phyloP scores from a whole-genome alignment of 2,329 filamentous ascomycete genomes.

The Pleoardoris graminearum region DNA sequence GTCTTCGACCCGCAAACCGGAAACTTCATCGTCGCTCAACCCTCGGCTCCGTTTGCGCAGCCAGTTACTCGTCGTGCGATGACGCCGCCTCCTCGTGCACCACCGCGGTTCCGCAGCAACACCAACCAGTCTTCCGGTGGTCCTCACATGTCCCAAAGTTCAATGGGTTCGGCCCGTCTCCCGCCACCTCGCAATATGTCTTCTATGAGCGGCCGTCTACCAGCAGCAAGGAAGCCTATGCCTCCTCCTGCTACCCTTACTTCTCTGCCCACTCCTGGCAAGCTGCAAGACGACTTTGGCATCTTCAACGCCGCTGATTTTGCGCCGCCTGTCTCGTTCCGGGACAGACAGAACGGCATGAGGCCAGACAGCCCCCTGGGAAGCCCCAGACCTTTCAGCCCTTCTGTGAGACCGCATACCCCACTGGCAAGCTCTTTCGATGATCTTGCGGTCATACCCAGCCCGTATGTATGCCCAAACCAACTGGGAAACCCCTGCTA shows the following conservation, averaged over 20 bases:
- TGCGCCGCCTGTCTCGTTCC: slow-evolving; percentile 69
- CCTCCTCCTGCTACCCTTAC: slow-evolving; percentile 75
- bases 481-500: slow-evolving; percentile 23
- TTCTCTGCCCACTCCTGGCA: slow-evolving; percentile 81
- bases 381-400: slow-evolving; percentile 68
- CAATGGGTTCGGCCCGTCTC: slow-evolving; percentile 51
- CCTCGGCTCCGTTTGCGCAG: slow-evolving; percentile 70
- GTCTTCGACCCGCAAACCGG: slow-evolving; percentile 62
- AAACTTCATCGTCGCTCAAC: slow-evolving; percentile 61
- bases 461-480: slow-evolving; percentile 70
- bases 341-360: slow-evolving; percentile 70
- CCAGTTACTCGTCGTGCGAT: slow-evolving; percentile 87
- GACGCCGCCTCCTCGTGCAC: slow-evolving; percentile 82
- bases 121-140: slow-evolving; percentile 24
- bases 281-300: slow-evolving; percentile 75
- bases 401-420: slow-evolving; percentile 72
- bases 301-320: slow-evolving; percentile 79
- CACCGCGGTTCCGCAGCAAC: slow-evolving; percentile 56
- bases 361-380: slow-evolving; percentile 63
- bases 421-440: slow-evolving; percentile 84
- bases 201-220: slow-evolving; percentile 45
- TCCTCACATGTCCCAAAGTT: slow-evolving; percentile 54
- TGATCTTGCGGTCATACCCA: slow-evolving; percentile 81
- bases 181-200: slow-evolving; percentile 46
- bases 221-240: slow-evolving; percentile 58